A percentile compares a stretch with the other conserved stretches of the same genome.
Conservation (phyloP, 1,284 basidiomycete species). For the Lentinula novae-zelandiae region DNA sequence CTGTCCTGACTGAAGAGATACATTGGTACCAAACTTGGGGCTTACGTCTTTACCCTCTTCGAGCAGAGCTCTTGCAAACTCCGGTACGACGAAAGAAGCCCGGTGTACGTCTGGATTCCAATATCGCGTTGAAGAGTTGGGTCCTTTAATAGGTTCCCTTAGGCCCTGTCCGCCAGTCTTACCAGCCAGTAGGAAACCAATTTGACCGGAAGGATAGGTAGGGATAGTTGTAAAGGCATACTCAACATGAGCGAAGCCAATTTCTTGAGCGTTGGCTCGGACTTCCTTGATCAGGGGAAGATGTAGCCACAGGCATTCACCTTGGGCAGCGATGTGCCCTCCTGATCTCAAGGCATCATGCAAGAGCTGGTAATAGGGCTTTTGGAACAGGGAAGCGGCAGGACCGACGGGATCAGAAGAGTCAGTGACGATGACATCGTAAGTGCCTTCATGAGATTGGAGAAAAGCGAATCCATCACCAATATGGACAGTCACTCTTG, state of each 20-base stretch:
- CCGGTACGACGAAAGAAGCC: conserved; percentile 86
- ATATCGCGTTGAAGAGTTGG: conserved; percentile 71
- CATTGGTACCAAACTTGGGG: conserved; percentile 61
- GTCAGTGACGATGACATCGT: conserved; percentile 99
- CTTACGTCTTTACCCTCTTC: conserved; percentile 69
- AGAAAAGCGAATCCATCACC: conserved; percentile 99
- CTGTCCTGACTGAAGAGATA: conserved; percentile 32
- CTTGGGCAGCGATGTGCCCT: conserved; percentile 95
- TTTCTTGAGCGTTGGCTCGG: conserved; percentile 64
- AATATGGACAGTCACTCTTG: conserved; percentile 85
- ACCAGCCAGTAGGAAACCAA: conserved; percentile 92
- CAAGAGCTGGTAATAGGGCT: conserved; percentile 95
- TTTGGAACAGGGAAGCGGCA: conserved; percentile 92
- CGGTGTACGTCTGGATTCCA: conserved; percentile 86
- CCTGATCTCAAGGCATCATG: conserved; percentile 87
- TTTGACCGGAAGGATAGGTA: conserved; percentile 96
- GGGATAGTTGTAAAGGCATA: conserved; percentile 98
- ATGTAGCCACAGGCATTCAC: conserved; percentile 96
- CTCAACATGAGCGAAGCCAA: conserved; percentile 80
- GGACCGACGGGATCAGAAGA: conserved; percentile 98
- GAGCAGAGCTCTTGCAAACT: conserved; percentile 80
- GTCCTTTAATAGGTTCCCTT: conserved; percentile 65
- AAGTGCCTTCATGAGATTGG: conserved; percentile 82
- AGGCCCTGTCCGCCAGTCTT: conserved; percentile 60
- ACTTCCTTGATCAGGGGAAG: conserved; percentile 85